phyloP scores from a whole-genome alignment of 2,329 filamentous ascomycete genomes.

The Hypocrella siamensis region DNA sequence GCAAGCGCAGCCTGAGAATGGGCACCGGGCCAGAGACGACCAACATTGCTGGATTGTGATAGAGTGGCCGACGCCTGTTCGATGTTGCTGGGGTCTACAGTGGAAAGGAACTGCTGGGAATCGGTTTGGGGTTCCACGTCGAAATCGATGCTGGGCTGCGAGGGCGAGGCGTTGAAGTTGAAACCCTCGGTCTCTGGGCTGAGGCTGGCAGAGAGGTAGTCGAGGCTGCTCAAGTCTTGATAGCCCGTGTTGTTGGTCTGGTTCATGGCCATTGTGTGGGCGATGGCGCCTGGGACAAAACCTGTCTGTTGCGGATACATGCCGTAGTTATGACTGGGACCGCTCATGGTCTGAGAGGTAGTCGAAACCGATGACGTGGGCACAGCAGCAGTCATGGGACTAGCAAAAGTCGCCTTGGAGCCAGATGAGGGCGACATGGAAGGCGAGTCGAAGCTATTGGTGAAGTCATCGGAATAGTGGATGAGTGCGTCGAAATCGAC shows the following conservation, averaged over 20 bases:
- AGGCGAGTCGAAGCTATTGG: slow-evolving; percentile 42
- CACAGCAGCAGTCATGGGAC: slow-evolving; percentile 34
- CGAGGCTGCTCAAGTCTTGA: slow-evolving; percentile 30
- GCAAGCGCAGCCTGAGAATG: slow-evolving; percentile 76
- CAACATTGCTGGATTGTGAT: slow-evolving; percentile 39
- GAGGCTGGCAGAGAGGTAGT: slow-evolving; percentile 38
- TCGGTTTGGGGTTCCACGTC: slow-evolving; percentile 28
- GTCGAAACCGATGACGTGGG: slow-evolving; percentile 39
- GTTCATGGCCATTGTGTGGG: slow-evolving; percentile 66
- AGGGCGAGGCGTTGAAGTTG: slow-evolving; percentile 56
- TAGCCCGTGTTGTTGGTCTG: slow-evolving; percentile 41
- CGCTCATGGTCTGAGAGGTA: slow-evolving; percentile 48
- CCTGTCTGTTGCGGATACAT: slow-evolving; percentile 93
- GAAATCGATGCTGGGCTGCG: slow-evolving; percentile 49
- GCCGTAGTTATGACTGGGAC: slow-evolving; percentile 88
- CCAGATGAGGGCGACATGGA: slow-evolving; percentile 37
- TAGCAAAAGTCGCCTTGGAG: slow-evolving; percentile 38
- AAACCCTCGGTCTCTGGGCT: slow-evolving; percentile 50
- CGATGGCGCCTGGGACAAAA: slow-evolving; percentile 69
- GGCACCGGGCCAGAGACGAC: slow-evolving; percentile 82
- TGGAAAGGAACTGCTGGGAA: slow-evolving; percentile 49
- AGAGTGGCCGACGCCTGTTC: slow-evolving; percentile 39
- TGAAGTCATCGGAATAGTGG: slow-evolving; percentile 44
- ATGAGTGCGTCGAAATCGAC: slow-evolving; percentile 41
- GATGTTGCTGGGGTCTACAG: slow-evolving; percentile 59